Evolutionary conservation across 2,329 filamentous ascomycete species (phyloP).

Genomic region (Hypoxylon rubiginosum): DNA sequence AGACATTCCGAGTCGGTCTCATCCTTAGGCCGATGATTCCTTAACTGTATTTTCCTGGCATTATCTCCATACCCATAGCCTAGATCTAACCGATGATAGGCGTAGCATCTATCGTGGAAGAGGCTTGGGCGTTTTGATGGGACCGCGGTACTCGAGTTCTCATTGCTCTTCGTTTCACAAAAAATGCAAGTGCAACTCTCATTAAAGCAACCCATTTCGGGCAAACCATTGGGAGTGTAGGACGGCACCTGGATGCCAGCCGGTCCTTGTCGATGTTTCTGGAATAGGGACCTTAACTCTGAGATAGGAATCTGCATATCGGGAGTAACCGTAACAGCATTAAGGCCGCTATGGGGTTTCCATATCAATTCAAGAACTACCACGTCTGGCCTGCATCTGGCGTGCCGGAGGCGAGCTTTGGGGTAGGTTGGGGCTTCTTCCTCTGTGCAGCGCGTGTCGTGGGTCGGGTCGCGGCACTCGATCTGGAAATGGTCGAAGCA

Average conservation of each 20-base stretch:
- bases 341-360: conserved; percentile 37
- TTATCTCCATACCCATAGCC: too few species aligned
- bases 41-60: too few species aligned
- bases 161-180: too few species aligned
- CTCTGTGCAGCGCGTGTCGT: conserved; percentile 33
- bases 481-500: conserved; percentile 39
- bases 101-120: too few species aligned
- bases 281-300: conserved; percentile 22
- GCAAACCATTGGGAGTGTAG: conserved; percentile 24
- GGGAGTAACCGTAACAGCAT: conserved; percentile 29
- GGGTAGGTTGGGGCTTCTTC: conserved; percentile 37
- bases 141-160: too few species aligned
- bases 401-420: conserved; percentile 32
- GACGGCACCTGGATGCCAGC: conserved; percentile 34
- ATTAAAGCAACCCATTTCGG: conserved; percentile 42
- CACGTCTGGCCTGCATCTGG: not conserved
- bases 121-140: too few species aligned
- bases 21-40: too few species aligned
- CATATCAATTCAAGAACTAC: conserved; percentile 40
- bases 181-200: too few species aligned
- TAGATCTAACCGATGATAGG: too few species aligned
- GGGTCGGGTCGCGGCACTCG: conserved; percentile 36
- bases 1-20: too few species aligned
- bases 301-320: conserved; percentile 14
- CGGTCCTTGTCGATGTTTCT: conserved; percentile 38